These are phyloP conservation scores for Zoysia pacifica DNA, from an alignment of 176 grass and related monocot genomes.

Conservation along the genomic window DNA sequence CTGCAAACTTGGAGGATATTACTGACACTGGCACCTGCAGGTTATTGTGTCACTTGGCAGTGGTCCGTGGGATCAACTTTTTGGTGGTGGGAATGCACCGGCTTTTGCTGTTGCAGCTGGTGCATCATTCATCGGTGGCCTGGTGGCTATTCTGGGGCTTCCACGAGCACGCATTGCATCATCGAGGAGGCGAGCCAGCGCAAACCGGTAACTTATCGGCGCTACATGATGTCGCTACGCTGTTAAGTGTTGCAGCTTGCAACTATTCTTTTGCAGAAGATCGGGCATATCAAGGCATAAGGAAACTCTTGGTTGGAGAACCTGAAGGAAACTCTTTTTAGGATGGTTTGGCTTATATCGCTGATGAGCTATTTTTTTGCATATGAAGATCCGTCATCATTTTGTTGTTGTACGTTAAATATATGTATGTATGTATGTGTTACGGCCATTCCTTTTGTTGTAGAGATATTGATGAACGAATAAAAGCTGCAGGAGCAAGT, in stretches of 20 bases:
- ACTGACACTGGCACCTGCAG: slow-evolving; percentile 42
- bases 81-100: slow-evolving; percentile 76
- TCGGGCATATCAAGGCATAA: neutral
- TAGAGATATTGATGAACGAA: slow-evolving; percentile 15
- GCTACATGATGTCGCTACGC: slow-evolving; percentile 2
- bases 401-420: slow-evolving; percentile 24
- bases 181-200: slow-evolving; percentile 36
- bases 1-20: neutral
- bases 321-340: neutral
- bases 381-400: neutral
- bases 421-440: slow-evolving; percentile 4
- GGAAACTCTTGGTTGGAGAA: neutral
- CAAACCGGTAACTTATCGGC: slow-evolving; percentile 33
- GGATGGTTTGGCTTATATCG: neutral
- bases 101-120: slow-evolving; percentile 76
- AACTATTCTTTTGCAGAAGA: slow-evolving; percentile 46
- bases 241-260: slow-evolving; percentile 10
- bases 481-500: slow-evolving; percentile 29
- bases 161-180: slow-evolving; percentile 51
- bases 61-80: slow-evolving; percentile 79
- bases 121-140: slow-evolving; percentile 67
- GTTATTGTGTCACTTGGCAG: slow-evolving; percentile 79
- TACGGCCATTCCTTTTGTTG: neutral
- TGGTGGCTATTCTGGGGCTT: slow-evolving; percentile 86
- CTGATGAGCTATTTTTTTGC: slow-evolving; percentile 32